Evolutionary conservation across 2,329 filamentous ascomycete genomes (phyloP), one percentile per base, ranked within the genome.

Genomic region (Cercospora canescens): DNA sequence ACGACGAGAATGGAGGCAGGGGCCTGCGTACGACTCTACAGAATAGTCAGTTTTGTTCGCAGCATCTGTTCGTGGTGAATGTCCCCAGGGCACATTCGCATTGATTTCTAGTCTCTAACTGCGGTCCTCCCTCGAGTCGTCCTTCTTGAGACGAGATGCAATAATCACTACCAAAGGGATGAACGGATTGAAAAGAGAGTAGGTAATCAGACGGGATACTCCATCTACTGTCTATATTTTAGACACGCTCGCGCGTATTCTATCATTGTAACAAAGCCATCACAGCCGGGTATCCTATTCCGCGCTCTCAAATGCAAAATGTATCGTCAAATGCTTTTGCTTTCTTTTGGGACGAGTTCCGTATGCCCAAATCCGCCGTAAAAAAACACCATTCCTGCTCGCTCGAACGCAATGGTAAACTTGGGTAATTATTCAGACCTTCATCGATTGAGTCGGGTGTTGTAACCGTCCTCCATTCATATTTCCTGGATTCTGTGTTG

Each of bases 391-490:
- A 45, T 56, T 41, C 60, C 35, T 50, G 50, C 50, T 62, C 60
- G 60, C 60, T 62, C 35, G 32, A 55, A 56, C 60, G 60, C 60
- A 62, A 37, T 56, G 9, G 28, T 32, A 35, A 24, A 62, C 21
- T 28, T 18, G n/a, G 24, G 18, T 3, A 62, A 55, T 21, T 18
- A 62, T 9, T 18, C 32, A 35, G 32, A 35, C 14, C 4, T 11
- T 35, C 32, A 35, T 35, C 30, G 45, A 16, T 6, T 30, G 60
- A 37, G 60, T 55, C n/a, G 18, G 39, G 35, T 34, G 24, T 18
- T 48, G 35, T 14, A 26, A 26, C 52, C 21, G 1, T 59, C 18
- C 26, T 59, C 39, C 14, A 32, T 45, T 26, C 30, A 30, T 21
- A n/a, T 35, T 45, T n/a, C 21, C 5, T 50, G 16, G 24, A 5